Evolutionary conservation across 2,329 filamentous ascomycete species (phyloP), one percentile per base, ranked within the genome.

Genomic region (Fusarium liriodendri): DNA sequence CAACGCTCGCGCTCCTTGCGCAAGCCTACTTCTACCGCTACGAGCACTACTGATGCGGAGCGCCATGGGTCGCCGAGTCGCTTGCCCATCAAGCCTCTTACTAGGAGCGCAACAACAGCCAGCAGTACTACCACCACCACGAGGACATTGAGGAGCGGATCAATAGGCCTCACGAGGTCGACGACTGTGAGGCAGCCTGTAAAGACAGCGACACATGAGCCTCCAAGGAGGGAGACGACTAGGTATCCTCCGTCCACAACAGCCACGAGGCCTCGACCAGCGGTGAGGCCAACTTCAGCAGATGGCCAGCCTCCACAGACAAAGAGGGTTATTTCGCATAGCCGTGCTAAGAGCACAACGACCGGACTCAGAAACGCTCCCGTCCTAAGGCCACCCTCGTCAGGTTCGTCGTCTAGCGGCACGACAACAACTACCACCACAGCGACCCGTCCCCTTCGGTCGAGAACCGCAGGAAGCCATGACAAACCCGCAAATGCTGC

Each of bases 1-100:
- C 81, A 84, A 62, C 85, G 87, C 62, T 82, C 86, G 33, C 84
- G 86, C 20, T 88, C 88, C 4, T 74, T 89, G 65, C 87, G 87
- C 38, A 86, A 86, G 67, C 86, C 82, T 11, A 45, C 80, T 20
- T 67, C 76, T 18, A 69, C 76, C 6, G 52, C 76, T 55, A 69
- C 71, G 52, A 52, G 60, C 66, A 33, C 69, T 33, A 35, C 73
- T 18, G 75, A 77, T 37, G 70, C 62, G 70, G 79, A 80, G 42
- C 82, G 84, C 66, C 84, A 79, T 73, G 77, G 73, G 20, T 89
- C 87, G 11, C 87, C 88, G 2, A 89, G 85, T 76, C 84, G 87
- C 42, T 81, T 89, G 35, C 87, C 87, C 42, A 78, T 86, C 73
- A 88, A 87, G 76, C 86, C 85, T 35, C 73, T 78, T 58, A 79